Evolutionary conservation across 1,139 yeast genomes (phyloP).

Genomic region (Entelexis paramagnoliae): DNA sequence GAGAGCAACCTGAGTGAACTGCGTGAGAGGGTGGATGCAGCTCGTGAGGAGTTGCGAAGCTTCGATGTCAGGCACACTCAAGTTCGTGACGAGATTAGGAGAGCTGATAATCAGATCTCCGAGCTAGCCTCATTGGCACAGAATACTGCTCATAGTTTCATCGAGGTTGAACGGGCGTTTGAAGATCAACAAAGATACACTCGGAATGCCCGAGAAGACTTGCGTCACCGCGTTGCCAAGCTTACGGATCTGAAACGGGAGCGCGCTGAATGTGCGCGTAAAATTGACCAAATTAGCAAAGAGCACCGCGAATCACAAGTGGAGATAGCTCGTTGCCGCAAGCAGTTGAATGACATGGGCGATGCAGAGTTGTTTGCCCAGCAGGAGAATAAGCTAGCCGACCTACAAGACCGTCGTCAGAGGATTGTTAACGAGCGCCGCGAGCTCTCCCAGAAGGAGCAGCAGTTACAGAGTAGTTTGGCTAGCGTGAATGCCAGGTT

Average conservation of each 20-base stretch:
- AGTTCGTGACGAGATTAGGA: background rate
- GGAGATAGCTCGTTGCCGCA: background rate
- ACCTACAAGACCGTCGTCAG: background rate
- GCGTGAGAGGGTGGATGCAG: background rate
- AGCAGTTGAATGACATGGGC: conserved; percentile 3
- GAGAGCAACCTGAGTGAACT: background rate
- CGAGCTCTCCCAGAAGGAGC: background rate
- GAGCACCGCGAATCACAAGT: background rate
- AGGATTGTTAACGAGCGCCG: no score
- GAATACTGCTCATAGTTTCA: background rate
- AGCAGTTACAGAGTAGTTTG: background rate
- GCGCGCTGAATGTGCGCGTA: background rate
- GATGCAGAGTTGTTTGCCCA: background rate
- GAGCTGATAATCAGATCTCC: background rate
- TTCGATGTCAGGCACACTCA: background rate
- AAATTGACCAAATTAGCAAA: background rate
- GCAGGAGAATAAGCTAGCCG: background rate
- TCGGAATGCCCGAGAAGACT: background rate
- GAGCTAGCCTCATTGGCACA: background rate
- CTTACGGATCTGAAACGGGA: background rate
- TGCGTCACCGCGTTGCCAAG: background rate
- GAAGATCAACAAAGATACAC: background rate
- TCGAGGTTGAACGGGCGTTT: background rate
- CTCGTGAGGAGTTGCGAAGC: background rate
- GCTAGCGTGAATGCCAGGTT: background rate